Evolutionary conservation across 139 green algal species (phyloP).

Genomic region (Chlamydomonas schloesseri): DNA sequence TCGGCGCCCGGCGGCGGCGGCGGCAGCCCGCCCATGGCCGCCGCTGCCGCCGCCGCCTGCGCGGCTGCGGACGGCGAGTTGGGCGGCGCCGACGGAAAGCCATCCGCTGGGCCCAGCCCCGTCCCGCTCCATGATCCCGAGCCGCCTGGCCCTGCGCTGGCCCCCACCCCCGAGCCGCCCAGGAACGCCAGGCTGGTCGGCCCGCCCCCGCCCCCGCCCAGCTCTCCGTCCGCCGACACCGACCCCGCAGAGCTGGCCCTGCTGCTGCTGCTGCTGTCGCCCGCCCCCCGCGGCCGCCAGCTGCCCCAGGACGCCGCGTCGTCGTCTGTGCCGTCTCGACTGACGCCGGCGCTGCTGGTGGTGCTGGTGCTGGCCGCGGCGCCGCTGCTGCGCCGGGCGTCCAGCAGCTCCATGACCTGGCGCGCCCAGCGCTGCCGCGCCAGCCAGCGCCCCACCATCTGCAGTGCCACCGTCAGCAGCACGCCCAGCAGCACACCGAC

Average conservation of each 20-base stretch:
- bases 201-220: neutral
- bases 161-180: neutral
- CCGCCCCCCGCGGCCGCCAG: neutral
- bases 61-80: neutral
- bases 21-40: neutral
- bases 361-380: slow-evolving; percentile 1
- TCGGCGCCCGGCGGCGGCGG: neutral
- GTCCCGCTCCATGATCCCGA: no score
- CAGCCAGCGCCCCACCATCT: slow-evolving; percentile 36
- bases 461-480: slow-evolving; percentile 40
- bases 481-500: slow-evolving; percentile 31
- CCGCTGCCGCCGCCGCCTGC: neutral
- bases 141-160: neutral
- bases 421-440: slow-evolving; percentile 30
- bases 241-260: neutral
- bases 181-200: neutral
- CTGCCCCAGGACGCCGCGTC: neutral
- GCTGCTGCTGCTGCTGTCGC: neutral
- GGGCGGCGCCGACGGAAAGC: neutral
- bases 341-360: neutral
- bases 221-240: neutral
- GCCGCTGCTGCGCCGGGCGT: neutral
- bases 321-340: neutral
- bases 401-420: slow-evolving; percentile 36
- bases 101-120: no score